phyloP scores from a whole-genome alignment of 495 filamentous ascomycete genomes.

The Talaromyces stipitatus region DNA sequence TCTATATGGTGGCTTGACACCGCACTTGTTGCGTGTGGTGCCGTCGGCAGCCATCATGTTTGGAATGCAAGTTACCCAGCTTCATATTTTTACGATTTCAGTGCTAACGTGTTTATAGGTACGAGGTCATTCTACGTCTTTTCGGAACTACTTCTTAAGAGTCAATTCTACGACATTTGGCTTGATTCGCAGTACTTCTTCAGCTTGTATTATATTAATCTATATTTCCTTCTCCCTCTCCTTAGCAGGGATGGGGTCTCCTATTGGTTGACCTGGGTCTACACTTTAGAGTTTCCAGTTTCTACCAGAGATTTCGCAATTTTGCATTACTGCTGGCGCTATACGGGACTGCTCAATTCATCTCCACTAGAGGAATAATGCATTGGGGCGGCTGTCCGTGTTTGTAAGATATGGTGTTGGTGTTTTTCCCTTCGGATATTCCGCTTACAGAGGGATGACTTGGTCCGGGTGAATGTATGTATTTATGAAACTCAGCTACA shows the following conservation, averaged over 20 bases:
- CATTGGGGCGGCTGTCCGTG: background rate
- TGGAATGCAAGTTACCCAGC: conserved; percentile 51
- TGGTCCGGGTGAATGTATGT: background rate
- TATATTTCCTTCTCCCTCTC: background rate
- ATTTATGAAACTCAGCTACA: background rate
- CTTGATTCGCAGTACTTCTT: conserved; percentile 3
- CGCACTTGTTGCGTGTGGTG: conserved; percentile 54
- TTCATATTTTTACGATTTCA: background rate
- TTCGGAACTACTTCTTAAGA: conserved; percentile 19
- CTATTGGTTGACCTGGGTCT: background rate
- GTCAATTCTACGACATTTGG: background rate
- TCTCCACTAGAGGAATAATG: too few species aligned
- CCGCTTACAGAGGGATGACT: background rate
- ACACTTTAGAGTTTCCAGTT: too few species aligned
- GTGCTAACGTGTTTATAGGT: conserved; percentile 15
- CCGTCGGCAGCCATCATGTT: conserved; percentile 93
- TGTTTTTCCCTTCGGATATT: background rate
- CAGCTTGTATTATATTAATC: conserved; percentile 9
- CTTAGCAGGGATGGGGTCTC: background rate
- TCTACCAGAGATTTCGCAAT: background rate
- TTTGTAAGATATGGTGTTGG: background rate
- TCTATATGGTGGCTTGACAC: conserved; percentile 51
- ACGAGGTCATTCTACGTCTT: conserved; percentile 64
- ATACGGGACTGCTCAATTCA: too few species aligned
- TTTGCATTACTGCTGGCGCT: background rate